A percentile compares a stretch with the other conserved stretches of the same genome.
Conservation (phyloP, 164 flowering plant genomes). For the Magnolia kwangsiensis region DNA sequence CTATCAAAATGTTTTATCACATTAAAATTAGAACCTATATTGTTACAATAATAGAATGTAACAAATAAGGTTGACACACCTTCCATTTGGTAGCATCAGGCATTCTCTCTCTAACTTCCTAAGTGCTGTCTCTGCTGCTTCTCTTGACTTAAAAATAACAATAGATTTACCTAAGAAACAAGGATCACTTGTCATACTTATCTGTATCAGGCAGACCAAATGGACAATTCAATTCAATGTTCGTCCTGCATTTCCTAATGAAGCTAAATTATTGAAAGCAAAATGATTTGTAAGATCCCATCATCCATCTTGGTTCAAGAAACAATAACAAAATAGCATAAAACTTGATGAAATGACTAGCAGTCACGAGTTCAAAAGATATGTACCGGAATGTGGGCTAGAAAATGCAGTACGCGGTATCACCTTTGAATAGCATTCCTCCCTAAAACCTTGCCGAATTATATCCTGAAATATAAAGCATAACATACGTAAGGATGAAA, state of each 20-base stretch:
- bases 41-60: background rate
- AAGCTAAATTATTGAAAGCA: background rate
- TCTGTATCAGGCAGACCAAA: background rate
- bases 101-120: conserved; percentile 46
- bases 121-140: conserved; percentile 51
- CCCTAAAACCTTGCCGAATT: conserved; percentile 49
- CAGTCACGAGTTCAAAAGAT: background rate
- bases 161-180: conserved; percentile 62
- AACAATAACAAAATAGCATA: conserved; percentile 1
- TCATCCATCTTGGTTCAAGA: background rate
- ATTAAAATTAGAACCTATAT: background rate
- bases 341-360: background rate
- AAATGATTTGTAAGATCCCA: background rate
- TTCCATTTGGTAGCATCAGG: conserved; percentile 61
- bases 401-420: conserved; percentile 40
- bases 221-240: background rate
- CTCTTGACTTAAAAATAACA: conserved; percentile 55
- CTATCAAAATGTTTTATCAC: background rate
- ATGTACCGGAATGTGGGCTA: conserved; percentile 55
- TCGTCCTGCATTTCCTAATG: background rate
- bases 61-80: conserved; percentile 33
- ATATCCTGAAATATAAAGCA: conserved; percentile 48
- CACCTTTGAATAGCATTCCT: conserved; percentile 58
- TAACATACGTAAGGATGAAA: background rate
- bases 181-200: conserved; percentile 1